Conservation (phyloP, 108 stramenopile genomes). For the Nitzschia putrida region DNA sequence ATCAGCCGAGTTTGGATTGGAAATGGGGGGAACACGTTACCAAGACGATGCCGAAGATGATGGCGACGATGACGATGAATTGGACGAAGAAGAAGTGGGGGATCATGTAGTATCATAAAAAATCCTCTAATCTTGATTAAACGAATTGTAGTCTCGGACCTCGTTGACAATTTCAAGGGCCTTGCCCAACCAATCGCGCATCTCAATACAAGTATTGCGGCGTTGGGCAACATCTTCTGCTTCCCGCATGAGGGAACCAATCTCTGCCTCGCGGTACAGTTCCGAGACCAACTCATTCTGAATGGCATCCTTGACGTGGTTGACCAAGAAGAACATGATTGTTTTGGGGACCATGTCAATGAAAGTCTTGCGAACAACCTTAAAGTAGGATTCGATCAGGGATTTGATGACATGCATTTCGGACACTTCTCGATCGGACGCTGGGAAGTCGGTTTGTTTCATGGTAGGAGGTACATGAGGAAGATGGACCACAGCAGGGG, state of each 20-base stretch:
- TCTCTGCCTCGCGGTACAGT: slow-evolving; percentile 89
- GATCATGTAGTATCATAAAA: too few species aligned
- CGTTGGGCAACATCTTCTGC: slow-evolving; percentile 87
- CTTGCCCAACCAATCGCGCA: slow-evolving; percentile 87
- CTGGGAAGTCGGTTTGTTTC: slow-evolving; percentile 88
- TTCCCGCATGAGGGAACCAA: slow-evolving; percentile 83
- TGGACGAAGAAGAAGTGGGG: not conserved
- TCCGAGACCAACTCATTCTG: slow-evolving; percentile 95
- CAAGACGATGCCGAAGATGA: slow-evolving; percentile 18
- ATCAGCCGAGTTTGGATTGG: not conserved
- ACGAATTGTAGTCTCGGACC: slow-evolving; percentile 88
- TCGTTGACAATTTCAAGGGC: slow-evolving; percentile 96
- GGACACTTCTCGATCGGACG: slow-evolving; percentile 83
- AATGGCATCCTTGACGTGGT: slow-evolving; percentile 90
- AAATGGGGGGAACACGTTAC: slow-evolving; percentile 26
- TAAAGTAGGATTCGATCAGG: slow-evolving; percentile 92
- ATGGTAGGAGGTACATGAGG: slow-evolving; percentile 92
- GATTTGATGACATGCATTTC: slow-evolving; percentile 98
- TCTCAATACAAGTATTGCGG: slow-evolving; percentile 90
- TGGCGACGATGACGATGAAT: slow-evolving; percentile 14
- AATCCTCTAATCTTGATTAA: slow-evolving; percentile 13
- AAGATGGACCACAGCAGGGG: slow-evolving; percentile 87
- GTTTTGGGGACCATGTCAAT: slow-evolving; percentile 98
- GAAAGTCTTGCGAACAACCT: slow-evolving; percentile 95
- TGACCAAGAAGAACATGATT: slow-evolving; percentile 98